phyloP scores from a whole-genome alignment of 2,329 filamentous ascomycete species.

The Fusarium nodosum region DNA sequence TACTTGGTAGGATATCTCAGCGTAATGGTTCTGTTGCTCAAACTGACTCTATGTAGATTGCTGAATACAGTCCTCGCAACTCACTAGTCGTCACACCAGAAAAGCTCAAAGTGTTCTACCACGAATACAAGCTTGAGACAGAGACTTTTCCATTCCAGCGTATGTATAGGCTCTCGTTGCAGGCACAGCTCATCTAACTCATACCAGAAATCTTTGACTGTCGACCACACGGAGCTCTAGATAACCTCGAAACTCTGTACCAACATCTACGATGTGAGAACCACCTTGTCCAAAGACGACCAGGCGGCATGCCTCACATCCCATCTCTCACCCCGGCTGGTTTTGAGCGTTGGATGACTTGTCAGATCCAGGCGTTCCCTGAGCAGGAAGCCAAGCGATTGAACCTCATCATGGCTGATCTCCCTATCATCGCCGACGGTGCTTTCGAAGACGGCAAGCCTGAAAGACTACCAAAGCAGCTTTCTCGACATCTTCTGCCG shows the following conservation, averaged over 20 bases:
- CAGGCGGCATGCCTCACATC: slow-evolving; percentile 67
- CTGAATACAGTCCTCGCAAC: slow-evolving; percentile 51
- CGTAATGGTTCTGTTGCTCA: too few relatives aligned
- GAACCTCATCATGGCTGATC: slow-evolving; percentile 73
- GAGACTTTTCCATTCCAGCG: slow-evolving; percentile 79
- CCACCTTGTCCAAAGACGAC: slow-evolving; percentile 71
- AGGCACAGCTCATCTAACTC: slow-evolving; percentile 12
- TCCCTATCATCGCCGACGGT: slow-evolving; percentile 72
- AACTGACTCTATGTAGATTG: slow-evolving; percentile 47
- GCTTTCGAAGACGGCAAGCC: slow-evolving; percentile 73
- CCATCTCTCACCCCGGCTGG: slow-evolving; percentile 77
- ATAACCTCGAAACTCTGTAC: slow-evolving; percentile 64
- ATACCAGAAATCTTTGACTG: slow-evolving; percentile 66
- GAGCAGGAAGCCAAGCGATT: slow-evolving; percentile 80
- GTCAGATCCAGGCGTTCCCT: slow-evolving; percentile 81
- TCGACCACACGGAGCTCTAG: slow-evolving; percentile 46
- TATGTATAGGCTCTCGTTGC: slow-evolving; percentile 53
- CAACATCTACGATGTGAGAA: slow-evolving; percentile 69
- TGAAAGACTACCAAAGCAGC: slow-evolving; percentile 82
- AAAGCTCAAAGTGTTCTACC: slow-evolving; percentile 82
- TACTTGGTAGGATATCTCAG: slow-evolving; percentile 72
- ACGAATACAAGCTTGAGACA: slow-evolving; percentile 70
- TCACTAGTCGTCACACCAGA: slow-evolving; percentile 77
- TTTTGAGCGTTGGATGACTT: slow-evolving; percentile 78
- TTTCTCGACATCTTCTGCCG: slow-evolving; percentile 81